Conservation (phyloP, 257 asterid genomes). For the Gentiana dahurica region DNA sequence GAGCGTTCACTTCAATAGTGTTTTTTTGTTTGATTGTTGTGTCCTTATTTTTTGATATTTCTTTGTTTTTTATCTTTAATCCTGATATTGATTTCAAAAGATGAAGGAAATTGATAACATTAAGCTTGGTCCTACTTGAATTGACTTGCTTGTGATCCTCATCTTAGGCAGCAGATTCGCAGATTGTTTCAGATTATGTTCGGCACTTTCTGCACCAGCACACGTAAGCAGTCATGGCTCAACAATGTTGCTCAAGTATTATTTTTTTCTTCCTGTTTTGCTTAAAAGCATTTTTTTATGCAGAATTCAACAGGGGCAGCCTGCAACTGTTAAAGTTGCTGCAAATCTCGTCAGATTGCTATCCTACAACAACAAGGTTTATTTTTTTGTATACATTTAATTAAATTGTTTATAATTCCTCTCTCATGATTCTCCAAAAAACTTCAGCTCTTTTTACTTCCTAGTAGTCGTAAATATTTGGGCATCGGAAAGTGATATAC, state of each 20-base stretch:
- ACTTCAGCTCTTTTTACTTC: too few relatives aligned
- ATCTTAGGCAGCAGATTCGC: slow-evolving; percentile 76
- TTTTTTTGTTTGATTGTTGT: background rate
- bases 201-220: slow-evolving; percentile 79
- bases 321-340: slow-evolving; percentile 79
- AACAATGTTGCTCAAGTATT: background rate
- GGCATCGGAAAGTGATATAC: too few relatives aligned
- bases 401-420: too few relatives aligned
- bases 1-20: background rate
- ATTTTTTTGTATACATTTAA: background rate
- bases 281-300: slow-evolving; percentile 7
- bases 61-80: background rate
- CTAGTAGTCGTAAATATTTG: too few relatives aligned
- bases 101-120: background rate
- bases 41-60: background rate
- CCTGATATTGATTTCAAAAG: too few relatives aligned
- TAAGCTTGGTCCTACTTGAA: background rate
- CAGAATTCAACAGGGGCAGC: slow-evolving; percentile 88
- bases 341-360: slow-evolving; percentile 60
- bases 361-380: slow-evolving; percentile 71
- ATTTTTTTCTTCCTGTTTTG: too few relatives aligned
- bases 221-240: slow-evolving; percentile 37
- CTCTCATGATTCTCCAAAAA: too few relatives aligned
- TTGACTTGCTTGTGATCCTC: slow-evolving; percentile 10
- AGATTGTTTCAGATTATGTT: slow-evolving; percentile 67